Base-by-base conservation (phyloP, 495 filamentous ascomycete species). In the Aspergillus conjunctus region DNA sequence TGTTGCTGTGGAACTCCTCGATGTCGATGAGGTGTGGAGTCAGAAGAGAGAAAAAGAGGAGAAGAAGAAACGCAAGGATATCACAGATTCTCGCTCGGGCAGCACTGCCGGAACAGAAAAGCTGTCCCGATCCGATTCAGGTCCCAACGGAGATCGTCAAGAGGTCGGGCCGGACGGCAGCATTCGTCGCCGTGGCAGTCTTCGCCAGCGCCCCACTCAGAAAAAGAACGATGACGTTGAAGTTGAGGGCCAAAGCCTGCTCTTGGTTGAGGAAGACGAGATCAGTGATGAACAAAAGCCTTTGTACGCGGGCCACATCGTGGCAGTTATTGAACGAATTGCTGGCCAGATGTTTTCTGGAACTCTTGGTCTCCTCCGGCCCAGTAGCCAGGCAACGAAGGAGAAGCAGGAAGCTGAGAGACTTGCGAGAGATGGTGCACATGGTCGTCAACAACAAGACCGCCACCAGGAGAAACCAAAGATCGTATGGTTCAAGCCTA, bases 401-500 rank as follows among this genome's bases (percentile, higher is more conserved):
- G 94, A 98, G 80, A 98, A 98, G 77, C 94, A 98, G 73, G 94
- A 98, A 75, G 94, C 94, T 46, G 94, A 98, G 75, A 87, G 94
- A 51, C 87, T 88, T 53, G 91, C 92, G 65, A 87, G 95, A 66
- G 95, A 98, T 71, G 94, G 94, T 30, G 80, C 80, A 55, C 80
- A 79, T 56, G 84, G 86, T 54, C 91, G 93, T 54, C 84, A 86
- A 44, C 88, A 95, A 54, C 89, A 89, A 32, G 88, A 91, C 41
- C 88, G 93, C 51, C 87, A 92, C 58, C 92, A 92, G 72, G 95
- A 98, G 55, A 98, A 97, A 76, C 94, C 94, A 41, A 98, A 98
- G 87, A 98, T 98, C 77, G 94, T 98, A 33, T 98, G 94, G 94
- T 98, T 98, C 81, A 98, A 98, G 81, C 94, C 94, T 56, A 98